phyloP scores from a whole-genome alignment of 2,329 filamentous ascomycete genomes.

The Chrysoporthe deuterocubensis region DNA sequence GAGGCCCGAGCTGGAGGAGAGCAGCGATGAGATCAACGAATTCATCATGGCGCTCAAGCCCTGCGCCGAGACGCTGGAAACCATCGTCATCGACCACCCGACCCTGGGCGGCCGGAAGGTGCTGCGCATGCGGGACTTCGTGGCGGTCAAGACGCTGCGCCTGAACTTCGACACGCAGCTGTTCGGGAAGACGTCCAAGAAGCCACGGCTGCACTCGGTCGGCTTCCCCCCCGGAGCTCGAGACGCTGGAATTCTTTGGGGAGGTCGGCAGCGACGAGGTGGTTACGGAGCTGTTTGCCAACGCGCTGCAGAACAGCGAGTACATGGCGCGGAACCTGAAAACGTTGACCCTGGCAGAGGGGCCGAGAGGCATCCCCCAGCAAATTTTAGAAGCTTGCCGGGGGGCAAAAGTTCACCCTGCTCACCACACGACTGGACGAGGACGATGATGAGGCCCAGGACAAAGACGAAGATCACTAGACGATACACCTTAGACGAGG shows the following conservation, averaged over 20 bases:
- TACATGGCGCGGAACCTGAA: constrained; percentile 44
- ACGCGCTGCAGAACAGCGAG: constrained; percentile 44
- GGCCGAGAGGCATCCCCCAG: constrained; percentile 37
- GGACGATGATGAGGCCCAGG: neutral
- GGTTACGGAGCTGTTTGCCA: constrained; percentile 49
- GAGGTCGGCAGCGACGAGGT: constrained; percentile 51
- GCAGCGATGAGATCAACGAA: constrained; percentile 50
- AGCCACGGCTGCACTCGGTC: constrained; percentile 50
- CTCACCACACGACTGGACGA: constrained; percentile 34
- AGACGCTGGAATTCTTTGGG: constrained; percentile 51
- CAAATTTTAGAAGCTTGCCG: constrained; percentile 43
- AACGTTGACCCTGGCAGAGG: constrained; percentile 43
- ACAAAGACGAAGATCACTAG: constrained; percentile 6
- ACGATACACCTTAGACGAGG: neutral
- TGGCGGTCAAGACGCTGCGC: constrained; percentile 44
- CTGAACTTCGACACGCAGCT: constrained; percentile 54
- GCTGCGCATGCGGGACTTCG: constrained; percentile 49
- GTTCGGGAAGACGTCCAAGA: constrained; percentile 49
- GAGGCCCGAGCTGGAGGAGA: constrained; percentile 49
- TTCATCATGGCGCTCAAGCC: constrained; percentile 50
- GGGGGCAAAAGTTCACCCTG: constrained; percentile 37
- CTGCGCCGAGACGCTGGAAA: constrained; percentile 47
- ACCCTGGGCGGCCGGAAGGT: constrained; percentile 45
- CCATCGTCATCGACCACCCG: constrained; percentile 50
- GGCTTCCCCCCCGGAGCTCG: constrained; percentile 51